Conservation (phyloP, 23 red algal genomes). For the Chondrus crispus region DNA sequence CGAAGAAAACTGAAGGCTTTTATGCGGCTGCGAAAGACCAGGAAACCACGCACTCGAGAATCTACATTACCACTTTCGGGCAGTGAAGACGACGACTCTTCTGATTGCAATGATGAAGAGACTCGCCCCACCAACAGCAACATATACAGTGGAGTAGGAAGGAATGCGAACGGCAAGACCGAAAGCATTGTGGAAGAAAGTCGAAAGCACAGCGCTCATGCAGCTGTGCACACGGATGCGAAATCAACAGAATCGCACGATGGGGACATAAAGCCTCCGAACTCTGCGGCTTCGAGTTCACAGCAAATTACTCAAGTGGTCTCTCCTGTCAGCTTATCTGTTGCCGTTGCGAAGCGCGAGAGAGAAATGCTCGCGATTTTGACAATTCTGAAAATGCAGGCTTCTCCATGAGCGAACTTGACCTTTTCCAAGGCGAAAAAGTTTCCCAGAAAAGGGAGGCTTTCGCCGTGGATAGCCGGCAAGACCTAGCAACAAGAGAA, state of each 20-base stretch:
- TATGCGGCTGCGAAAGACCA: neutral
- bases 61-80: no score
- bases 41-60: no score
- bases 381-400: conserved; percentile 26
- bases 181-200: neutral
- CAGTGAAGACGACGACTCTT: no score
- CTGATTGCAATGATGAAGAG: no score
- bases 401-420: neutral
- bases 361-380: neutral
- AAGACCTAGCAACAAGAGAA: neutral
- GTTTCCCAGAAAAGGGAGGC: neutral
- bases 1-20: conserved; percentile 21
- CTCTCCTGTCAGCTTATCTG: no score
- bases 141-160: no score
- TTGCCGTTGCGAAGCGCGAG: no score
- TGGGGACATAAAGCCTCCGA: no score
- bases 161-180: neutral
- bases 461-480: neutral
- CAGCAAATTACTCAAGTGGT: neutral
- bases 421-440: neutral
- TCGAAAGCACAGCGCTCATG: neutral
- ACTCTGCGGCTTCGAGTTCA: no score
- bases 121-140: no score
- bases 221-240: neutral
- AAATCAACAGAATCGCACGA: no score